Evolutionary conservation across 495 filamentous ascomycete genomes (phyloP).

Genomic region (Xylaria scruposa): DNA sequence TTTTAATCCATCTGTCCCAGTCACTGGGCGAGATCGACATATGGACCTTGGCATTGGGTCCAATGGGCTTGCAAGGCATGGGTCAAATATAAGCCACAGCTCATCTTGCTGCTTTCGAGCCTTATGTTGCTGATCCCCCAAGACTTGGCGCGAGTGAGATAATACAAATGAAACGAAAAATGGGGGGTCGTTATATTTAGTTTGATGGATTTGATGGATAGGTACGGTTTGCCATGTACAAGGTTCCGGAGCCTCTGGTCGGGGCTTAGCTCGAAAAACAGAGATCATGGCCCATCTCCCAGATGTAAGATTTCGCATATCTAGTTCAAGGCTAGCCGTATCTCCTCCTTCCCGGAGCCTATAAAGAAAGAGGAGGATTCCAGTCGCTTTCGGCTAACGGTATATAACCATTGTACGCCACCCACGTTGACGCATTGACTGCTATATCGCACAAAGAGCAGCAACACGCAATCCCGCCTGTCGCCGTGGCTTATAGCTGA

Average conservation of each 20-base stretch:
- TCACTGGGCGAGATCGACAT: neutral
- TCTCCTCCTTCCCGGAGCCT: neutral
- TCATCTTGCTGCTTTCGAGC: conserved; percentile 7
- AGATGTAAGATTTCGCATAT: conserved; percentile 1
- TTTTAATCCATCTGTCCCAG: neutral
- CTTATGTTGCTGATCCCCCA: conserved; percentile 14
- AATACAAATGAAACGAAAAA: conserved; percentile 10
- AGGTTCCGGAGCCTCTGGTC: neutral
- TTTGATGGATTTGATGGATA: neutral
- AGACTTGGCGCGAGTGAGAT: conserved; percentile 6
- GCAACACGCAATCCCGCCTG: conserved; percentile 18
- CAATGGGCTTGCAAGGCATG: neutral
- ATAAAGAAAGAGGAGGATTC: neutral
- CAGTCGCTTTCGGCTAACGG: neutral
- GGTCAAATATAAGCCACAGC: neutral
- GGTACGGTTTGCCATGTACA: neutral
- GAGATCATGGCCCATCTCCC: neutral
- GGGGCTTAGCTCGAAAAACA: neutral
- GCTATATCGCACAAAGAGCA: neutral
- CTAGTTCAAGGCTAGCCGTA: neutral
- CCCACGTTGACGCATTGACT: neutral
- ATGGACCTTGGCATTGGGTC: neutral
- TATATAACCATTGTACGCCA: conserved; percentile 1
- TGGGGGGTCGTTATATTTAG: conserved; percentile 11
- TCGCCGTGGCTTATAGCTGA: conserved; percentile 18